These are phyloP conservation scores for Akanthomyces dipterigenus DNA, from an alignment of 2,329 filamentous ascomycete genomes.

Conservation along the genomic window DNA sequence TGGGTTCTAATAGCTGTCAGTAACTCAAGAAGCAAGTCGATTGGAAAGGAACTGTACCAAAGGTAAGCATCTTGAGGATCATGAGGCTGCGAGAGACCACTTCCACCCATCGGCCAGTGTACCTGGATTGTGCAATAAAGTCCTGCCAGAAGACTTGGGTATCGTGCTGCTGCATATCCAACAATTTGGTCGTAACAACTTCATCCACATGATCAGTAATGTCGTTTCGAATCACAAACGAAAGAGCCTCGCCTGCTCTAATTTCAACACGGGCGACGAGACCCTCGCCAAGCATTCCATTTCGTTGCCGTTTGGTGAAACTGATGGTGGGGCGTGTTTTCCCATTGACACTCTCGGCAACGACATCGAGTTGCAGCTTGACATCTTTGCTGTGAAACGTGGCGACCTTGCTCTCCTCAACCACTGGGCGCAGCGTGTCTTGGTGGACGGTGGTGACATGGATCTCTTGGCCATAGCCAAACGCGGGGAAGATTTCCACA, in stretches of 20 bases:
- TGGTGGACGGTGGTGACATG: constrained; percentile 54
- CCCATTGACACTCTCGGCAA: constrained; percentile 48
- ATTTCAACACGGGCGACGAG: constrained; percentile 54
- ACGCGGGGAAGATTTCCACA: constrained; percentile 65
- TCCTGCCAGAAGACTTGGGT: constrained; percentile 67
- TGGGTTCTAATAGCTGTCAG: constrained; percentile 48
- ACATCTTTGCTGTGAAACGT: constrained; percentile 54
- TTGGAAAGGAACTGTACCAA: constrained; percentile 27
- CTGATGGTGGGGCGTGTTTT: constrained; percentile 40
- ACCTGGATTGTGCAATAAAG: constrained; percentile 65
- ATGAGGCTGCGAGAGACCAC: constrained; percentile 65
- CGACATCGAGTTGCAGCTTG: constrained; percentile 61
- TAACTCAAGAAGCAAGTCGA: background rate
- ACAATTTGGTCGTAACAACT: constrained; percentile 49
- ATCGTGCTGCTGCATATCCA: constrained; percentile 59
- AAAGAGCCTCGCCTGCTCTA: constrained; percentile 60
- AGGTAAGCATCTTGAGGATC: constrained; percentile 70
- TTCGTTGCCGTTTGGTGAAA: constrained; percentile 47
- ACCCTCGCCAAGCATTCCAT: constrained; percentile 53
- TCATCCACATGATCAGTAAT: constrained; percentile 49
- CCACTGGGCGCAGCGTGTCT: constrained; percentile 31
- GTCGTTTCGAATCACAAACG: constrained; percentile 62
- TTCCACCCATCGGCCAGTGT: constrained; percentile 66
- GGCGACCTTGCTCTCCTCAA: constrained; percentile 49
- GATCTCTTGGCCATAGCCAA: constrained; percentile 59